A percentile compares a stretch with the other conserved stretches of the same genome.
phyloP scores from a whole-genome alignment of 345 rosid genomes.

The Viola odorata region DNA sequence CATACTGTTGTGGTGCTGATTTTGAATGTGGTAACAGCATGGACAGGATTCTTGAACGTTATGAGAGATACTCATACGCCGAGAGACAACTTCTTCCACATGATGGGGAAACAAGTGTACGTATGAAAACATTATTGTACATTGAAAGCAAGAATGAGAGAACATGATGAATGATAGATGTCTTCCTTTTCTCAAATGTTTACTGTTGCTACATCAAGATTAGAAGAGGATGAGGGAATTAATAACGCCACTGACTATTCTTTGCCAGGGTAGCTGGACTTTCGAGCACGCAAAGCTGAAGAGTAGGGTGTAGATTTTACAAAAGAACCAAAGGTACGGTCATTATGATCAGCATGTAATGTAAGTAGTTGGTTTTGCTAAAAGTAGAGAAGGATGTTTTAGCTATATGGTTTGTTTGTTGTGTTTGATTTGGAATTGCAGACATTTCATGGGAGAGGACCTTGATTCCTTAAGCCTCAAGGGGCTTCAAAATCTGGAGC shows the following conservation, averaged over 20 bases:
- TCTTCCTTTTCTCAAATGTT: not conserved
- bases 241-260: no score
- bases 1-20: not conserved
- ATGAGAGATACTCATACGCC: slow-evolving; percentile 74
- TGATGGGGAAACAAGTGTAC: slow-evolving; percentile 41
- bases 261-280: slow-evolving; percentile 66
- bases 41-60: slow-evolving; percentile 90
- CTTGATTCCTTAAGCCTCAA: slow-evolving; percentile 61
- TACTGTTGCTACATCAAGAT: no score
- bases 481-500: slow-evolving; percentile 80
- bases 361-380: not conserved
- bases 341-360: not conserved
- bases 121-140: not conserved
- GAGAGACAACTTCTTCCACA: slow-evolving; percentile 59
- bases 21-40: slow-evolving; percentile 44
- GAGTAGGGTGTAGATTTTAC: slow-evolving; percentile 78
- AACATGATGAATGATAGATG: no score
- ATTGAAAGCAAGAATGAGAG: no score
- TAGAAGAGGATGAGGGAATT: no score
- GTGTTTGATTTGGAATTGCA: slow-evolving; percentile 21
- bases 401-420: not conserved
- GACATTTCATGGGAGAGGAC: slow-evolving; percentile 91
- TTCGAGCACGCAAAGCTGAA: slow-evolving; percentile 86
- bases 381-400: not conserved
- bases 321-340: slow-evolving; percentile 68